Base-by-base conservation (phyloP, 257 asterid genomes). In the Eustoma russellianum region DNA sequence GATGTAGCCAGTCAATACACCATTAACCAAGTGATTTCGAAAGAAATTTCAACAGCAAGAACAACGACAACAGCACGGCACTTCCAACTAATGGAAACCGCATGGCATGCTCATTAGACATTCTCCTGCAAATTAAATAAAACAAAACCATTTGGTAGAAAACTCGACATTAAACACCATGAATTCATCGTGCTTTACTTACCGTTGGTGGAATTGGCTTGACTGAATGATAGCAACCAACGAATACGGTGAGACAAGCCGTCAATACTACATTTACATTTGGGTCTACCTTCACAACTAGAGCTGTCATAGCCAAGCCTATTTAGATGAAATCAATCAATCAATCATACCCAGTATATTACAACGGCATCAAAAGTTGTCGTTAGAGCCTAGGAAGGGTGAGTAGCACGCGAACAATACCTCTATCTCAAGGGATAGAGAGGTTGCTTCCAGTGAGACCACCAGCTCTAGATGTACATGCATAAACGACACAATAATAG, bases 31-130 rank as follows among this genome's bases (percentile, higher is more conserved):
- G 85, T 92, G n/a, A 97, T 65, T 92, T 92, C 0, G 98, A 85
- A 14, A 92, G 70, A 70, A 92, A 87, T 72, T 92, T 92, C 66
- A 92, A 92, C 28, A 92, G 98, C 57, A 92, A 74, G 80, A 92
- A 92, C 66, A 92, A 58, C 34, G 98, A 92, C 76, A 87, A 66
- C 77, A 92, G 79, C 95, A 88, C 77, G 2, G 95, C 99, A 60
- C 99, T 92, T 70, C 97, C 99, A 59, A 92, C 88, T 65, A 92
- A 72, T 17, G 97, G 99, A 55, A 88, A 92, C 41, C 99, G 81
- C 97, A 88, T 88, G 41, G 97, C 99, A 55, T 88, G 99, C 70
- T 88, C 95, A 13, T 77, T 88, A 67, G 97, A 92, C 97, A 92
- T 88, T 80, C 74, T 92, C 99, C 99, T 92, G 75, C 65, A 67